Evolutionary conservation across 1,284 basidiomycete genomes (phyloP), one percentile per base, ranked within the genome.

Genomic region (Ceratobasidium papillatum): DNA sequence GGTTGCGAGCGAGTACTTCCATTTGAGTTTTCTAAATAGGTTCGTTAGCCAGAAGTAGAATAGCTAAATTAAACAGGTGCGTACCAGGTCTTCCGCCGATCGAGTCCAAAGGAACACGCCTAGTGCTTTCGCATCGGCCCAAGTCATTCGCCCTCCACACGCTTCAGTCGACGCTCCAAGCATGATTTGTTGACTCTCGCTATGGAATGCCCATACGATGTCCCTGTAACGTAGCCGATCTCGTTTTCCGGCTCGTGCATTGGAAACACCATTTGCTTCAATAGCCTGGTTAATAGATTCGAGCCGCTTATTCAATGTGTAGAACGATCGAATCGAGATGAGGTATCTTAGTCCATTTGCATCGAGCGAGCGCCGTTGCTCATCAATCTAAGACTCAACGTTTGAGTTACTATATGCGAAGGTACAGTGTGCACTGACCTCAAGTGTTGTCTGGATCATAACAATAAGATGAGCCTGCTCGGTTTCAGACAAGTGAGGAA

Each of bases 131-230:
- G 96, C 96, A 80, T 96, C 93, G 9, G 86, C 83, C 96, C 96
- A 98, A 54, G 88, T 82, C 88, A 98, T 92, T 83, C 94, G 96
- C 0, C 90, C 90, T 27, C 86, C 86, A 78, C 93, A 95, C 5
- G 93, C 90, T 9, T 87, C 82, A 2, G 87, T 87, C 0, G 94
- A 91, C 1, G 90, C 89, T 30, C 87, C 85, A 43, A 98, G 81
- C 14, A 99, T 82, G 47, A 97, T 82, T 27, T 93, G 94, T 79
- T 99, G 95, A 78, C 90, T 94, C 81, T 97, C 93, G 80, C 95
- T 98, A 80, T 97, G 93, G 79, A 92, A 95, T 0, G 96, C 96
- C 95, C 96, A 99, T 9, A 97, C 87, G 83, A 96, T 94, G 81
- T 98, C 96, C 47, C 95, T 89, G 81, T 94, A 96, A 25, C 94